Evolutionary conservation across 345 rosid genomes (phyloP).

Genomic region (Brassica napus): Da-Ae NC_063450.1:31033001-31033500

Average conservation of each 20-base stretch:
- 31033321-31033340: slow-evolving; percentile 98
- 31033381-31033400: slow-evolving; percentile 98
- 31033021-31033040: slow-evolving; percentile 95
- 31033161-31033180: slow-evolving; percentile 99
- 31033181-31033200: slow-evolving; percentile 95
- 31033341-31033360: slow-evolving; percentile 93
- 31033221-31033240: slow-evolving; percentile 96
- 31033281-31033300: slow-evolving; percentile 95
- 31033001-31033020: slow-evolving; percentile 91
- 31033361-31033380: slow-evolving; percentile 88
- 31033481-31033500: slow-evolving; percentile 92
- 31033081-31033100: slow-evolving; percentile 93
- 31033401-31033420: slow-evolving; percentile 83
- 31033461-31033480: slow-evolving; percentile 91
- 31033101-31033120: slow-evolving; percentile 70
- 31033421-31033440: slow-evolving; percentile 87
- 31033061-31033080: slow-evolving; percentile 92
- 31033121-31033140: slow-evolving; percentile 96
- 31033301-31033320: slow-evolving; percentile 87
- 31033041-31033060: slow-evolving; percentile 87
- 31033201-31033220: slow-evolving; percentile 93
- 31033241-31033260: slow-evolving; percentile 92
- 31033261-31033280: slow-evolving; percentile 83
- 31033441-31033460: slow-evolving; percentile 97
- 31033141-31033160: slow-evolving; percentile 94